A percentile compares a stretch with the other conserved stretches of the same genome.
These are phyloP conservation scores for Chaetomium sp. DNA, from an alignment of 2,329 filamentous ascomycete species.

Conservation along the genomic window DNA sequence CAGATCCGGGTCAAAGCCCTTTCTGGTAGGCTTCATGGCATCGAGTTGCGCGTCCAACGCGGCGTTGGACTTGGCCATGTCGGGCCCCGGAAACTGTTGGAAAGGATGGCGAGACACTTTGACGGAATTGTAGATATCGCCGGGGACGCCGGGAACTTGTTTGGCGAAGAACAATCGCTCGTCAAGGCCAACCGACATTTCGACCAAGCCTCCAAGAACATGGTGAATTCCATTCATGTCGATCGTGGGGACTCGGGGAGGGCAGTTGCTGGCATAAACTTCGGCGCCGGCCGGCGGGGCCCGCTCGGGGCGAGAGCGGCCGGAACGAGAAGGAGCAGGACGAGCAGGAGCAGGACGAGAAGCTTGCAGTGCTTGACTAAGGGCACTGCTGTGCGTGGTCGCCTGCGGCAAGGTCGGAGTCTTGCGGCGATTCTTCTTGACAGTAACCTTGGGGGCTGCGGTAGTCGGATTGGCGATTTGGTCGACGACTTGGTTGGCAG, in stretches of 20 bases:
- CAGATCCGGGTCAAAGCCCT: not conserved
- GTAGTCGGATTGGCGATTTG: not conserved
- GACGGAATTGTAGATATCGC: not conserved
- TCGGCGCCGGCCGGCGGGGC: not conserved
- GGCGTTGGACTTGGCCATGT: conserved; percentile 6
- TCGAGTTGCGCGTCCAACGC: conserved; percentile 8
- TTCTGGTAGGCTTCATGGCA: not conserved
- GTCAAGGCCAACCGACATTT: not conserved
- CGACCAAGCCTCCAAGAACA: conserved; percentile 5
- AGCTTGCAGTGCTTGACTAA: too few relatives aligned
- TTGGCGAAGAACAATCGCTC: conserved; percentile 1
- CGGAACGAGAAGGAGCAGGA: too few relatives aligned
- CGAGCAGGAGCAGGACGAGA: too few relatives aligned
- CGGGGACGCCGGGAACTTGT: not conserved
- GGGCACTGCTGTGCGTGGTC: too few relatives aligned
- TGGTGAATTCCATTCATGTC: conserved; percentile 5
- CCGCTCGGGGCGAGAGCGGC: too few relatives aligned
- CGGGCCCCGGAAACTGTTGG: conserved; percentile 6
- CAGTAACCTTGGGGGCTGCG: too few relatives aligned
- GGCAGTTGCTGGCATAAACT: not conserved
- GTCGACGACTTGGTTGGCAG: not conserved
- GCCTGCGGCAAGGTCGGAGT: too few relatives aligned
- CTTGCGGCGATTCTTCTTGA: too few relatives aligned
- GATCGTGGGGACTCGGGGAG: not conserved
- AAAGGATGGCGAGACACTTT: not conserved